phyloP scores from a whole-genome alignment of 2,329 filamentous ascomycete species.

The Cercospora sojina region DNA sequence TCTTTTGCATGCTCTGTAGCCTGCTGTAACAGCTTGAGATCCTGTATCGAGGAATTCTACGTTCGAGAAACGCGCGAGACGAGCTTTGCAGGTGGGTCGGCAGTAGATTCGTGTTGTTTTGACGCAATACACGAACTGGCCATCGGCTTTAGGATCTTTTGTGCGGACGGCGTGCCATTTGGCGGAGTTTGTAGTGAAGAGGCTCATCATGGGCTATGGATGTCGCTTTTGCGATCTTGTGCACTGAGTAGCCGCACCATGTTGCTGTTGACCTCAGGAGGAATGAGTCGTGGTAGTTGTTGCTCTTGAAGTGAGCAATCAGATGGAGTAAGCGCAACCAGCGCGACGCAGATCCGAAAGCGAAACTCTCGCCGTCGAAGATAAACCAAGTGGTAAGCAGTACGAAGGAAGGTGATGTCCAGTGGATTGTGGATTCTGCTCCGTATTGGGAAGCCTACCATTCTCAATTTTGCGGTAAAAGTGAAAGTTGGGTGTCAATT shows the following conservation, averaged over 20 bases:
- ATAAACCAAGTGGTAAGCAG: neutral
- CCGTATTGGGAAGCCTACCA: no score
- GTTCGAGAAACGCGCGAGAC: slow-evolving; percentile 57
- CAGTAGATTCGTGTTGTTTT: slow-evolving; percentile 60
- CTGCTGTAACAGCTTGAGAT: slow-evolving; percentile 48
- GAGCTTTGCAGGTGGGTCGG: slow-evolving; percentile 60
- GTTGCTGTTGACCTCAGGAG: neutral
- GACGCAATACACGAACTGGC: slow-evolving; percentile 55
- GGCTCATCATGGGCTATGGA: neutral
- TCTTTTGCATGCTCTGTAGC: slow-evolving; percentile 59
- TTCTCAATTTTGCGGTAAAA: no score
- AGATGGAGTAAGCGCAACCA: neutral
- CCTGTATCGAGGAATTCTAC: slow-evolving; percentile 56
- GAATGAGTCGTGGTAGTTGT: neutral
- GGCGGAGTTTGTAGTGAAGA: neutral
- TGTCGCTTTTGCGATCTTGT: neutral
- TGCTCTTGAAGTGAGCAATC: slow-evolving; percentile 12
- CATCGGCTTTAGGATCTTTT: slow-evolving; percentile 19
- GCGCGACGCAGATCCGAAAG: neutral
- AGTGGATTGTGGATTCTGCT: no score
- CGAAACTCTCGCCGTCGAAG: neutral
- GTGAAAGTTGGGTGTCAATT: no score
- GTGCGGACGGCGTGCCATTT: slow-evolving; percentile 20
- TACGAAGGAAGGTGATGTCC: neutral
- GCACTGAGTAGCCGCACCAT: neutral